These are phyloP conservation scores for Mycena capillaripes DNA, from an alignment of 768 basidiomycete genomes.

Conservation along the genomic window DNA sequence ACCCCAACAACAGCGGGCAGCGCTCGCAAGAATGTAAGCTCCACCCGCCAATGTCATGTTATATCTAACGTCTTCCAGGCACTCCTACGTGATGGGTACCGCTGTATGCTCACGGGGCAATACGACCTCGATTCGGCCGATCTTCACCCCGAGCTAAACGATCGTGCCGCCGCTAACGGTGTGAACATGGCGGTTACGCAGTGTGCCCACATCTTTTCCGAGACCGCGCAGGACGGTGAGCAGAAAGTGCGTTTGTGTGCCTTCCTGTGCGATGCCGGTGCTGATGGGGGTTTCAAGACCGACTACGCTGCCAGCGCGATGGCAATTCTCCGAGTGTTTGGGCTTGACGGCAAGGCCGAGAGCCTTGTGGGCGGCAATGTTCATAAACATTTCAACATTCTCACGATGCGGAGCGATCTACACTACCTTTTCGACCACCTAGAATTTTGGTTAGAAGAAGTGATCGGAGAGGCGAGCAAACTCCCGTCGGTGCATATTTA, in stretches of 20 bases:
- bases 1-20: slow-evolving; percentile 10
- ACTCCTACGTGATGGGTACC: slow-evolving; percentile 35
- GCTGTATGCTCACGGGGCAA: slow-evolving; percentile 32
- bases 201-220: slow-evolving; percentile 36
- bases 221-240: slow-evolving; percentile 27
- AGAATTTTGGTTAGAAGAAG: slow-evolving; percentile 22
- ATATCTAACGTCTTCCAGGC: slow-evolving; percentile 24
- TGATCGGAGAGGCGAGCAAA: slow-evolving; percentile 7
- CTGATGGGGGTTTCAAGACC: background rate
- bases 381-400: slow-evolving; percentile 5
- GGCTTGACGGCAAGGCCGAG: background rate
- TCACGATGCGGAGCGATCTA: background rate
- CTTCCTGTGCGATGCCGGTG: background rate
- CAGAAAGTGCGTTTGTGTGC: slow-evolving; percentile 11
- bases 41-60: background rate
- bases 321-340: slow-evolving; percentile 5
- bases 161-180: background rate
- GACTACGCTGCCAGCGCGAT: slow-evolving; percentile 18
- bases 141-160: slow-evolving; percentile 19
- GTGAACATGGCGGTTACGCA: background rate
- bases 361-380: slow-evolving; percentile 13
- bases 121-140: slow-evolving; percentile 24
- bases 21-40: slow-evolving; percentile 8
- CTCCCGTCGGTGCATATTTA: background rate
- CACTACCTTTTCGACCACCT: slow-evolving; percentile 3